A percentile compares a stretch with the other conserved stretches of the same genome.
These are phyloP conservation scores for Plasmodium blacklocki DNA, from an alignment of 169 alveolate genomes.

Conservation along the genomic window DNA sequence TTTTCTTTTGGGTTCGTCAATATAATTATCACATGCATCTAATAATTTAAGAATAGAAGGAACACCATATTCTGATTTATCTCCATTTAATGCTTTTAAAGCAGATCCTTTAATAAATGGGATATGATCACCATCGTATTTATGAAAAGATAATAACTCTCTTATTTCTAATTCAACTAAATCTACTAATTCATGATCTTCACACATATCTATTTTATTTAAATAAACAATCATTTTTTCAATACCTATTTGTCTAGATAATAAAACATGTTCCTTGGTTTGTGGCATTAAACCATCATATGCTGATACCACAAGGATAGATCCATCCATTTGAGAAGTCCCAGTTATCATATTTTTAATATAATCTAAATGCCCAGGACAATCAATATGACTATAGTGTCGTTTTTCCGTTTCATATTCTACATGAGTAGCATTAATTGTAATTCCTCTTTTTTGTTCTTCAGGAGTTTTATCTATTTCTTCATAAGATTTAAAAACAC, in stretches of 20 bases:
- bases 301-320: constrained; percentile 95
- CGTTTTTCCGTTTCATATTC: constrained; percentile 91
- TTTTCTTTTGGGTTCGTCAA: constrained; percentile 89
- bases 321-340: constrained; percentile 97
- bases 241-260: constrained; percentile 93
- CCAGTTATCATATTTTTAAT: constrained; percentile 98
- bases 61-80: constrained; percentile 82
- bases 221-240: constrained; percentile 92
- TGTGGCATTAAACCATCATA: constrained; percentile 98
- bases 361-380: constrained; percentile 98
- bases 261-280: constrained; percentile 92
- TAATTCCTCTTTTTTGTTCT: constrained; percentile 95
- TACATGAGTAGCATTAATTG: constrained; percentile 94
- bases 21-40: constrained; percentile 90
- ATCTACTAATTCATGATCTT: constrained; percentile 94
- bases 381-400: constrained; percentile 97
- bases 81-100: constrained; percentile 89
- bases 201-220: constrained; percentile 94
- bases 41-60: constrained; percentile 87
- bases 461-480: constrained; percentile 95
- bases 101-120: constrained; percentile 95
- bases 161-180: constrained; percentile 96
- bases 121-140: constrained; percentile 93
- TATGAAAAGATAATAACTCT: constrained; percentile 90
- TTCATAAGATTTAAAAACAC: constrained; percentile 83